Percentiles rank a stretch among this genome's conserved stretches.
These are phyloP conservation scores for Cutaneotrichosporon spelunceum DNA, from an alignment of 1,284 basidiomycete genomes.

Conservation along the genomic window DNA sequence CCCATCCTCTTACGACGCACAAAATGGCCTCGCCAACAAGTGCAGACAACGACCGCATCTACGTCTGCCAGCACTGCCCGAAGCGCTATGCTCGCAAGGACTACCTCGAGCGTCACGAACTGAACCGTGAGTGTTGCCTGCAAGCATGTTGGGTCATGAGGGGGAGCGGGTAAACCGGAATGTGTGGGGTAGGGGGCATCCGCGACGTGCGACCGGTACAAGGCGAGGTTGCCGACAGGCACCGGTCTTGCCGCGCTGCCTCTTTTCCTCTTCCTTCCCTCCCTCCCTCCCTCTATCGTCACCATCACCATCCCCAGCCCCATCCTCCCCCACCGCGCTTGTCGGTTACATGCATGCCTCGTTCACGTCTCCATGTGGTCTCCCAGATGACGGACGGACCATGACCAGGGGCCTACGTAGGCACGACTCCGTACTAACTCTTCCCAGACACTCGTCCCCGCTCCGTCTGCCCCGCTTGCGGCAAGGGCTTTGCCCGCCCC, in stretches of 20 bases:
- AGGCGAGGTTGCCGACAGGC: not conserved
- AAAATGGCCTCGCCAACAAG: not conserved
- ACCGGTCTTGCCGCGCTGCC: not conserved
- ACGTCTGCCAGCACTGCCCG: constrained; percentile 22
- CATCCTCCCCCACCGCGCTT: not conserved
- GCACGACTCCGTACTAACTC: not conserved
- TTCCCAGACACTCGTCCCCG: constrained; percentile 21
- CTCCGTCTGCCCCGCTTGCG: constrained; percentile 26
- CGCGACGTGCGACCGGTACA: not conserved
- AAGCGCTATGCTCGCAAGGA: constrained; percentile 27
- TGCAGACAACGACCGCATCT: constrained; percentile 13
- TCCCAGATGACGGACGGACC: not conserved
- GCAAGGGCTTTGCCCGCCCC: constrained; percentile 27
- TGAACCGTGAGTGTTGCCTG: constrained; percentile 24
- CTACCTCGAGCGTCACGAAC: constrained; percentile 28
- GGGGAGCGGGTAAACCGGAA: not conserved
- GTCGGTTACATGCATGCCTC: not conserved
- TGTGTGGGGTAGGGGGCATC: no score
- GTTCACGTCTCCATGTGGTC: not conserved
- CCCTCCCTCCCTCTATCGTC: not conserved
- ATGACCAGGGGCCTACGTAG: not conserved
- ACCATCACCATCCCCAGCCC: not conserved
- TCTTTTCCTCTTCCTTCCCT: not conserved
- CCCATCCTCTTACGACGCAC: not conserved
- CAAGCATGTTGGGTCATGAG: not conserved